These are phyloP conservation scores for Parsonsia alboflavescens DNA, from an alignment of 257 asterid genomes.

Conservation along the genomic window DNA sequence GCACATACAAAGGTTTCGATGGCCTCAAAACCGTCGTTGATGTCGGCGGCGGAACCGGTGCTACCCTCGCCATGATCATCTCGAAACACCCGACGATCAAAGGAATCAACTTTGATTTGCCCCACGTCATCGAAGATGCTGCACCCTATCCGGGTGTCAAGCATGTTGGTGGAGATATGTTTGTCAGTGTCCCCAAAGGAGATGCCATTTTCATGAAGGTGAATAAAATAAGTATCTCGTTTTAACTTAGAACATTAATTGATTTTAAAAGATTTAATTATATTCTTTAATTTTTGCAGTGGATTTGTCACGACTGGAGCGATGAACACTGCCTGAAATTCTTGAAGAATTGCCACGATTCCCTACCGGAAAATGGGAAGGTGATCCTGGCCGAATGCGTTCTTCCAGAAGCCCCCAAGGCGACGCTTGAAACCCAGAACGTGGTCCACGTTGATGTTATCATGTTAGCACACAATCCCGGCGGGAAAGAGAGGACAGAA, in stretches of 20 bases:
- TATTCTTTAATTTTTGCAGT: slow-evolving; percentile 44
- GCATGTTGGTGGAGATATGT: slow-evolving; percentile 95
- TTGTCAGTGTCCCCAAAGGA: slow-evolving; percentile 65
- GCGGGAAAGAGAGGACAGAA: slow-evolving; percentile 95
- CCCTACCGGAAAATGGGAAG: slow-evolving; percentile 78
- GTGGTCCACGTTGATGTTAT: slow-evolving; percentile 65
- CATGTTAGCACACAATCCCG: slow-evolving; percentile 86
- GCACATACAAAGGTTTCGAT: slow-evolving; percentile 56
- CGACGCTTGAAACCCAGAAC: slow-evolving; percentile 42
- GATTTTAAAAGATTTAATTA: no score
- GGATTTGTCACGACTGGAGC: slow-evolving; percentile 96
- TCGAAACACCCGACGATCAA: slow-evolving; percentile 56
- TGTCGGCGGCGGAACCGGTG: slow-evolving; percentile 91
- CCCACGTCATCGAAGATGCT: slow-evolving; percentile 75
- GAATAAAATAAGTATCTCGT: no score
- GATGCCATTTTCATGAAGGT: slow-evolving; percentile 98
- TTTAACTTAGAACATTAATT: no score
- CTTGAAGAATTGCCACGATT: slow-evolving; percentile 66
- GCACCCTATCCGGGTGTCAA: slow-evolving; percentile 66
- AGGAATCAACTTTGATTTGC: slow-evolving; percentile 77
- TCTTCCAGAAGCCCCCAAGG: slow-evolving; percentile 69
- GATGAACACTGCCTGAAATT: slow-evolving; percentile 66
- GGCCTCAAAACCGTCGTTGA: slow-evolving; percentile 72
- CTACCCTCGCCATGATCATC: slow-evolving; percentile 62
- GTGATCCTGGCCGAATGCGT: slow-evolving; percentile 66